phyloP scores from a whole-genome alignment of 306 rosid species.

The Inga laurina region DNA sequence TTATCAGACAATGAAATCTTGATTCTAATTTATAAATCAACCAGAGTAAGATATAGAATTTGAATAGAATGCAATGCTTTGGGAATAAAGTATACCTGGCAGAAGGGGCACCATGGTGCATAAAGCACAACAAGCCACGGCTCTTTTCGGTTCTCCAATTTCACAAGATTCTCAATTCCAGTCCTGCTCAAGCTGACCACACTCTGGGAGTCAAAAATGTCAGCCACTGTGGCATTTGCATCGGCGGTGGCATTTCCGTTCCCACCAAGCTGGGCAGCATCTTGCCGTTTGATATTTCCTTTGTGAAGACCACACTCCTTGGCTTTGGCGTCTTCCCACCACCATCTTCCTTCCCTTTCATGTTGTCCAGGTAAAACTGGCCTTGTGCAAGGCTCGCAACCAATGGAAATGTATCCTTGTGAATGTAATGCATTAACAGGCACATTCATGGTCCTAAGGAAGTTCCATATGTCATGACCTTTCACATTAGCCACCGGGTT shows the following conservation, averaged over 20 bases:
- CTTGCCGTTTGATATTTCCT: conserved; percentile 78
- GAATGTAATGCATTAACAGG: conserved; percentile 89
- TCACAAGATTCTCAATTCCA: conserved; percentile 83
- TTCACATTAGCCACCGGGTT: conserved; percentile 88
- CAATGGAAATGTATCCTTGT: conserved; percentile 85
- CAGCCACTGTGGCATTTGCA: conserved; percentile 49
- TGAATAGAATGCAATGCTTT: neutral
- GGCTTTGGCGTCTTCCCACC: conserved; percentile 99
- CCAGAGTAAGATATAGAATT: neutral
- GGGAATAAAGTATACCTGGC: conserved; percentile 57
- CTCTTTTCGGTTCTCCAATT: conserved; percentile 68
- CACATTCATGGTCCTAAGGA: conserved; percentile 86
- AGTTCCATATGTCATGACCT: conserved; percentile 80
- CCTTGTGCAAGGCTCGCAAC: conserved; percentile 99
- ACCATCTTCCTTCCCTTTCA: conserved; percentile 99
- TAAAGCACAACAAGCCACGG: conserved; percentile 93
- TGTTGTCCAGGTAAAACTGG: conserved; percentile 96
- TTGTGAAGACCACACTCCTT: conserved; percentile 99
- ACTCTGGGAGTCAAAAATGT: conserved; percentile 65
- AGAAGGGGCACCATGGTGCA: conserved; percentile 98
- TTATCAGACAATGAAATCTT: neutral
- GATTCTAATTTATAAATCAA: neutral
- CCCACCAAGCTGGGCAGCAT: conserved; percentile 45
- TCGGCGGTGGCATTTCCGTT: conserved; percentile 50
- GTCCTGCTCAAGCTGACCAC: conserved; percentile 70